Conservation (phyloP, 805 yeast genomes). For the Metahyphopichia silvanorum region DNA sequence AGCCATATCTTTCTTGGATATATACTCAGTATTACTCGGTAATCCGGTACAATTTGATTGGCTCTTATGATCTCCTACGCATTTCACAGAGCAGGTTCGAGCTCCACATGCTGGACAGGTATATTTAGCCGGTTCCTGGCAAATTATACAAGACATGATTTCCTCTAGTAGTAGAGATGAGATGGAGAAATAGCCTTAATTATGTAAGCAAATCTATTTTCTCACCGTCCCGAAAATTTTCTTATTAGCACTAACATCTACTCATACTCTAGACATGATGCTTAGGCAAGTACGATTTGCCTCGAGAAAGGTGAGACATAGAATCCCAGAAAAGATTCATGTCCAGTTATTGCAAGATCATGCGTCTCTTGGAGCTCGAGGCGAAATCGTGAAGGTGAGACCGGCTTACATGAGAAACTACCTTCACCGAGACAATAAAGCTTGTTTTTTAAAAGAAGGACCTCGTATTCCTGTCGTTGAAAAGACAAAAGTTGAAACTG, state of each 20-base stretch:
- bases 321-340: constrained; percentile 40
- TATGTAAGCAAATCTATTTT: too few species aligned
- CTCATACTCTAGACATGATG: too few species aligned
- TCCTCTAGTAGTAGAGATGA: too few species aligned
- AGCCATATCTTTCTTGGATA: constrained; percentile 45
- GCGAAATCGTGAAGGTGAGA: constrained; percentile 70
- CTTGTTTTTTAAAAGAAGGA: constrained; percentile 49
- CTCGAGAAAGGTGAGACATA: constrained; percentile 2
- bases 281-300: constrained; percentile 4
- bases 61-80: constrained; percentile 69
- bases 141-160: constrained; percentile 35
- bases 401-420: constrained; percentile 82
- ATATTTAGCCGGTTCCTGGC: constrained; percentile 51
- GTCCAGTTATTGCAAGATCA: constrained; percentile 76
- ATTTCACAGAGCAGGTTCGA: constrained; percentile 65
- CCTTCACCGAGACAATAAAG: constrained; percentile 69
- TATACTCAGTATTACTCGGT: constrained; percentile 58
- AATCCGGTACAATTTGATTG: constrained; percentile 63
- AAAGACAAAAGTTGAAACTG: constrained; percentile 6
- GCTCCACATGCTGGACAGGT: constrained; percentile 76
- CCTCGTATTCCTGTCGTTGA: constrained; percentile 43
- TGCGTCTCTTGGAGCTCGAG: constrained; percentile 60
- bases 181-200: too few species aligned
- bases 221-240: too few species aligned
- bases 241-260: too few species aligned